A percentile compares a stretch with the other conserved stretches of the same genome.
phyloP scores from a whole-genome alignment of 1,139 yeast genomes.

The Taphrina communis region DNA sequence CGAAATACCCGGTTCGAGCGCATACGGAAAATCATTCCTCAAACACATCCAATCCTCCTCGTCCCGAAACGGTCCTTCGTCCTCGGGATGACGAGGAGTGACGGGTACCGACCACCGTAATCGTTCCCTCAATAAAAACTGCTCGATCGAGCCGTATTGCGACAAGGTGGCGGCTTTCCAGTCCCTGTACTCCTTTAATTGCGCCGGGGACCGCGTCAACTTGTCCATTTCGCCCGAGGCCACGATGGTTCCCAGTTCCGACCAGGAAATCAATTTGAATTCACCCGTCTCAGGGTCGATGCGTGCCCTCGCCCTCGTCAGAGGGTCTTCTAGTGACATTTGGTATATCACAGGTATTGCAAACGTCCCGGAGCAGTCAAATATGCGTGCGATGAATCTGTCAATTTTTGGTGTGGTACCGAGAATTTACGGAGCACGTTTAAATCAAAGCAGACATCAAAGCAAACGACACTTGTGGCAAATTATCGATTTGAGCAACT shows the following conservation, averaged over 20 bases:
- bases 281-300: constrained; percentile 25
- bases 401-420: not conserved
- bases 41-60: constrained; percentile 52
- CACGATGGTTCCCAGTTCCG: constrained; percentile 11
- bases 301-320: constrained; percentile 18
- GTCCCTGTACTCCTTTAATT: constrained; percentile 49
- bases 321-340: not conserved
- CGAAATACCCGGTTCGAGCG: constrained; percentile 51
- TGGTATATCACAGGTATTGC: too few species aligned
- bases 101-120: constrained; percentile 49
- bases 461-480: not conserved
- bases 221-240: constrained; percentile 43
- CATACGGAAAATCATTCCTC: constrained; percentile 55
- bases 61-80: constrained; percentile 46
- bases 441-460: constrained; percentile 14
- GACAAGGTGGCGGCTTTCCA: constrained; percentile 49
- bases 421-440: not conserved
- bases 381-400: too few species aligned
- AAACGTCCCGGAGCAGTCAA: too few species aligned
- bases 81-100: not conserved
- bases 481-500: too few species aligned
- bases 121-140: constrained; percentile 50
- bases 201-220: constrained; percentile 52
- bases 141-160: constrained; percentile 50
- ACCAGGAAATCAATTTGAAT: constrained; percentile 18